Conservation (phyloP, 1,284 basidiomycete species). For the Sporisorium scitamineum region DNA sequence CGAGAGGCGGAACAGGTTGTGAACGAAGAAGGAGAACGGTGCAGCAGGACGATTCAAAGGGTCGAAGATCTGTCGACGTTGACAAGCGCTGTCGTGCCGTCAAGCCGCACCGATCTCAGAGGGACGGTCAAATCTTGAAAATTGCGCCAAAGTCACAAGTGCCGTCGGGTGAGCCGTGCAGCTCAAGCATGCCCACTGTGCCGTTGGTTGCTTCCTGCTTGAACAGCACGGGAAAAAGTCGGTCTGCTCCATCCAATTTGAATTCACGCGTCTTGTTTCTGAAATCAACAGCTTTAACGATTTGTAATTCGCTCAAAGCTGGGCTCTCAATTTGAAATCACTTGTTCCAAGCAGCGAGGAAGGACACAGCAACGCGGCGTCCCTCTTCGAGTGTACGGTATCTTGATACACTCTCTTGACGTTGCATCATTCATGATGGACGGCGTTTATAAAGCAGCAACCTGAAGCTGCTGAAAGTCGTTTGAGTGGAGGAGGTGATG, state of each 20-base stretch:
- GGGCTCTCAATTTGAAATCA: neutral
- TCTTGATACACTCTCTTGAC: neutral
- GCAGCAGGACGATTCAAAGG: neutral
- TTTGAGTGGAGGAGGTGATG: constrained; percentile 2
- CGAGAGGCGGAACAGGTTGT: constrained; percentile 6
- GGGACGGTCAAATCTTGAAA: neutral
- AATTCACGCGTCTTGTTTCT: constrained; percentile 4
- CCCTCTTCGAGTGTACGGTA: neutral
- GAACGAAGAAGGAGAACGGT: neutral
- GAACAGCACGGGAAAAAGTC: neutral
- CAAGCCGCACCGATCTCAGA: neutral
- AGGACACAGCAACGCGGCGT: neutral
- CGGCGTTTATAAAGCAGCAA: neutral
- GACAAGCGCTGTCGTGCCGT: neutral
- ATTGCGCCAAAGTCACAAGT: neutral
- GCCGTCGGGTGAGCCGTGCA: neutral
- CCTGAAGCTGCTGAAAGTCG: neutral
- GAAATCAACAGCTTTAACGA: neutral
- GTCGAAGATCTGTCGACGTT: neutral
- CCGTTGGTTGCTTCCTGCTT: neutral
- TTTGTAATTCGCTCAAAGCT: neutral
- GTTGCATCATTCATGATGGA: neutral
- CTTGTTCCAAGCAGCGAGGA: neutral
- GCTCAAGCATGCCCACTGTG: neutral
- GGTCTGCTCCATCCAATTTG: no score